A percentile compares a stretch with the other conserved stretches of the same genome.
Evolutionary conservation across 169 alveolate species (phyloP).

Genomic region (Cryptosporidium sp.): DNA sequence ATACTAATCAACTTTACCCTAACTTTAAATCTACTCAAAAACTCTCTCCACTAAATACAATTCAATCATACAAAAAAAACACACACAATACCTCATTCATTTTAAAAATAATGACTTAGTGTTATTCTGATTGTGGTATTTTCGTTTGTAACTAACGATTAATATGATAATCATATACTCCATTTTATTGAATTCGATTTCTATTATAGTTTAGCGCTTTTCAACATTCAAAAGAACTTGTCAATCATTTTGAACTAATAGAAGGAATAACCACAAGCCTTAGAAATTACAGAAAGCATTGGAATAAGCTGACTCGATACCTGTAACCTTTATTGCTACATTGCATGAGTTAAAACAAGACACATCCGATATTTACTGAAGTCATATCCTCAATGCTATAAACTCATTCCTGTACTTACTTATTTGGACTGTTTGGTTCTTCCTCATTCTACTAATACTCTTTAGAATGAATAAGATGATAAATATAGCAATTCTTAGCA

Average conservation of each 20-base stretch:
- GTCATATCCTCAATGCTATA: background rate
- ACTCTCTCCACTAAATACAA: background rate
- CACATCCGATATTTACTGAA: background rate
- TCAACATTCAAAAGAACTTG: constrained; percentile 27
- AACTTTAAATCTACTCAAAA: background rate
- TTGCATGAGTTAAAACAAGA: background rate
- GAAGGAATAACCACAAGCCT: background rate
- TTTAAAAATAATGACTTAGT: constrained; percentile 13
- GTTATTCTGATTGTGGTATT: constrained; percentile 10
- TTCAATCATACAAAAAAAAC: background rate
- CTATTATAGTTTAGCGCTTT: constrained; percentile 10
- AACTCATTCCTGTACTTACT: background rate
- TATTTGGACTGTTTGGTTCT: no score
- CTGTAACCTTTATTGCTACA: no score
- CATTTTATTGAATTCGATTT: constrained; percentile 26
- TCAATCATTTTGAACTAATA: background rate
- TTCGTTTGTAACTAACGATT: background rate
- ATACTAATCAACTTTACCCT: background rate
- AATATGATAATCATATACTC: background rate
- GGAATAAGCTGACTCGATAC: background rate
- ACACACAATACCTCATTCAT: background rate
- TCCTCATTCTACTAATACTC: background rate
- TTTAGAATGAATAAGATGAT: background rate
- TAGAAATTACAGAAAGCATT: background rate
- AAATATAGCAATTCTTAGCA: background rate